phyloP scores from a whole-genome alignment of 306 rosid species.

The Phaseolus lunatus region DNA sequence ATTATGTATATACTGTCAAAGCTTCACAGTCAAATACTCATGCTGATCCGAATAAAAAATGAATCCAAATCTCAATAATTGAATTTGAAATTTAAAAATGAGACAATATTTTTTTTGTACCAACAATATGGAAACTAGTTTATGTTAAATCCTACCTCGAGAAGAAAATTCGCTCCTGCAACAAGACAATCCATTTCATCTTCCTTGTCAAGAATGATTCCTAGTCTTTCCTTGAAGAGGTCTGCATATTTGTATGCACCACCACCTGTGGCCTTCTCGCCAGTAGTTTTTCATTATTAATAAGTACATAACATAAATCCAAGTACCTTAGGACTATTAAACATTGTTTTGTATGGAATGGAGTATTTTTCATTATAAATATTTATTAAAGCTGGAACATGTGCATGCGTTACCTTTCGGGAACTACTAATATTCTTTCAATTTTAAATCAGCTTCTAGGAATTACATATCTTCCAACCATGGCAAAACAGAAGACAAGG shows the following conservation, averaged over 20 bases:
- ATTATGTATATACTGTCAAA: background rate
- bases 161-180: constrained; percentile 95
- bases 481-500: constrained; percentile 17
- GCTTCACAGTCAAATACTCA: constrained; percentile 7
- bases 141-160: constrained; percentile 70
- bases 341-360: constrained; percentile 27
- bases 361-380: constrained; percentile 8
- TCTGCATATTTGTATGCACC: constrained; percentile 84
- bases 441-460: constrained; percentile 34
- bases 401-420: constrained; percentile 3
- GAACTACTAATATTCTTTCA: constrained; percentile 31
- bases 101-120: constrained; percentile 10
- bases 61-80: constrained; percentile 14
- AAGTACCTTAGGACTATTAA: constrained; percentile 34
- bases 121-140: constrained; percentile 27
- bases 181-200: constrained; percentile 99
- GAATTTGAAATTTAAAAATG: constrained; percentile 27
- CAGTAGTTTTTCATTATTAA: constrained; percentile 50
- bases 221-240: constrained; percentile 81
- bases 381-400: constrained; percentile 28
- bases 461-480: constrained; percentile 13
- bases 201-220: constrained; percentile 82
- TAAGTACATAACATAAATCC: constrained; percentile 42
- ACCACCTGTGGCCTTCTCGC: constrained; percentile 96
- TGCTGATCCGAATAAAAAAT: constrained; percentile 32